Percentiles rank a stretch among this genome's conserved stretches.
These are phyloP conservation scores for Hypoxylon sp. DNA, from an alignment of 2,329 filamentous ascomycete genomes.

Conservation along the genomic window DNA sequence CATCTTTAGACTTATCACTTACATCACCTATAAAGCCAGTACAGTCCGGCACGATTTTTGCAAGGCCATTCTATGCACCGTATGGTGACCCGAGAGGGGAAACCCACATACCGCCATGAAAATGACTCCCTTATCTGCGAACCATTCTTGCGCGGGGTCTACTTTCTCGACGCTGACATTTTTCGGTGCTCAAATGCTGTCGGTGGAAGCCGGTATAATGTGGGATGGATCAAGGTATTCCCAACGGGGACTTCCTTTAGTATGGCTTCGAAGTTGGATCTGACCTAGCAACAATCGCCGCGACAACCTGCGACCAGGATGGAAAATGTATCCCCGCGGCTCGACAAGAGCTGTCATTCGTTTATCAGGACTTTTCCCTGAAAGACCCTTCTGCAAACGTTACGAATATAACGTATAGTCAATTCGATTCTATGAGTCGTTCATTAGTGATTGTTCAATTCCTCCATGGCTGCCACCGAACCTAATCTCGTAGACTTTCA, in stretches of 20 bases:
- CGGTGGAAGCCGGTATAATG: constrained; percentile 1
- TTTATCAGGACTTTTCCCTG: constrained; percentile 16
- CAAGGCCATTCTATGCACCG: background rate
- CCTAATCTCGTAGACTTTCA: constrained; percentile 61
- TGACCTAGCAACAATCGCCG: constrained; percentile 17
- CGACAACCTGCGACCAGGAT: constrained; percentile 20
- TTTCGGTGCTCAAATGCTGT: constrained; percentile 4
- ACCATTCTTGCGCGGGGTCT: background rate
- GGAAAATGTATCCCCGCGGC: background rate
- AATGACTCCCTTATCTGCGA: background rate
- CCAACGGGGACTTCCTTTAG: constrained; percentile 22
- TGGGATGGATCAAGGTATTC: no score
- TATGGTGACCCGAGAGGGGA: background rate
- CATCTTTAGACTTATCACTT: background rate
- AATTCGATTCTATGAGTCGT: constrained; percentile 9
- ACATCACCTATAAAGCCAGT: background rate
- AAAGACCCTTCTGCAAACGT: constrained; percentile 24
- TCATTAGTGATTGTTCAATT: constrained; percentile 21
- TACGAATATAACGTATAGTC: constrained; percentile 3
- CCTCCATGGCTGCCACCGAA: constrained; percentile 38
- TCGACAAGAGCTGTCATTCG: background rate
- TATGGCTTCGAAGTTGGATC: constrained; percentile 22
- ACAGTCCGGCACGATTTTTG: background rate
- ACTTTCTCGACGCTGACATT: background rate
- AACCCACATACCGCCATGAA: background rate